phyloP scores from a whole-genome alignment of 1,284 basidiomycete species.

The Bjerkandera adusta region DNA sequence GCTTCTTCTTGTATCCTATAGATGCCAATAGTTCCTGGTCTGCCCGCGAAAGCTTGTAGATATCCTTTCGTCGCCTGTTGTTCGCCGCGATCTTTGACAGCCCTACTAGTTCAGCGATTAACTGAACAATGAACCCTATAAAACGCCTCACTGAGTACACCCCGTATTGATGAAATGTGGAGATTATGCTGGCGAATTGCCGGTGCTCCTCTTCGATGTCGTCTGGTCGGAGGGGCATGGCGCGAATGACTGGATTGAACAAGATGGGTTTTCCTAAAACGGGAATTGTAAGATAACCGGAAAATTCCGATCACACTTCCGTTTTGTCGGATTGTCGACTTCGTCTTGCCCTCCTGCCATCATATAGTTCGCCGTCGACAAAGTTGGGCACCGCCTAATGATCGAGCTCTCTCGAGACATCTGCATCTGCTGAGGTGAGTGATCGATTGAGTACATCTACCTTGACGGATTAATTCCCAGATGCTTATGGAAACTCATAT shows the following conservation, averaged over 20 bases:
- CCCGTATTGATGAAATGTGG: constrained; percentile 65
- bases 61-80: constrained; percentile 71
- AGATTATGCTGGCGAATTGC: constrained; percentile 67
- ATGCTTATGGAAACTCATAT: too few species aligned
- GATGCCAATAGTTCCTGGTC: constrained; percentile 61
- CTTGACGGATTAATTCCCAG: too few species aligned
- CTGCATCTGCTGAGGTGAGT: too few species aligned
- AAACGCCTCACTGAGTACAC: constrained; percentile 52
- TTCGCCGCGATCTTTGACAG: constrained; percentile 63
- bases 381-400: too few species aligned
- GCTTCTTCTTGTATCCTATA: constrained; percentile 66
- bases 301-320: too few species aligned
- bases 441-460: too few species aligned
- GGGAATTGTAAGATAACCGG: too few species aligned
- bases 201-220: constrained; percentile 48
- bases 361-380: too few species aligned
- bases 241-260: constrained; percentile 21
- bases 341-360: too few species aligned
- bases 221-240: constrained; percentile 28
- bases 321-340: too few species aligned
- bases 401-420: too few species aligned
- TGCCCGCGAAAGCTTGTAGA: constrained; percentile 55
- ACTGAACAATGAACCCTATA: constrained; percentile 3
- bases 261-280: too few species aligned
- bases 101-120: constrained; percentile 3